Conservation (phyloP, 805 yeast genomes). For the Maudiozyma pseudohumilis region DNA sequence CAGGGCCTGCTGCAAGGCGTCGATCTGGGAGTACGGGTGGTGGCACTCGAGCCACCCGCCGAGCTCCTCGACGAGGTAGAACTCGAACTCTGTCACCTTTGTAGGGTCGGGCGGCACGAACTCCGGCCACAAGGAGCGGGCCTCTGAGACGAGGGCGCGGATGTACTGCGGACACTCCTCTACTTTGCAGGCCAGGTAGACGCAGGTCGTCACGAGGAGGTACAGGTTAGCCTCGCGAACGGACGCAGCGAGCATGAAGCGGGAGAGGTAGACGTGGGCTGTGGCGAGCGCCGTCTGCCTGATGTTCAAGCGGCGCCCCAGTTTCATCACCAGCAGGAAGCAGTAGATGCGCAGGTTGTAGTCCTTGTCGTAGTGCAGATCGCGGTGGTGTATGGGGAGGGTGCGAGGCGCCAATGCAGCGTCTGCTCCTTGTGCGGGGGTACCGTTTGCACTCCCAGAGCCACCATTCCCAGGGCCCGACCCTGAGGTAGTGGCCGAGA, state of each 20-base stretch:
- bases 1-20: constrained; percentile 38
- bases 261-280: constrained; percentile 73
- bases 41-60: constrained; percentile 61
- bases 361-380: constrained; percentile 36
- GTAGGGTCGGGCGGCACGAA: constrained; percentile 85
- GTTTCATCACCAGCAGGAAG: constrained; percentile 61
- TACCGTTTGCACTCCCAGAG: too few relatives aligned
- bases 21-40: constrained; percentile 61
- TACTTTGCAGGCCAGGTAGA: constrained; percentile 84
- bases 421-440: too few relatives aligned
- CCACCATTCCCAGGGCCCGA: too few relatives aligned
- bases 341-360: constrained; percentile 65
- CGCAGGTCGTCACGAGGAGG: constrained; percentile 69
- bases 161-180: constrained; percentile 96
- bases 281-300: constrained; percentile 82
- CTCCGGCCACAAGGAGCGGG: constrained; percentile 89
- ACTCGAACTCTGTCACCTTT: constrained; percentile 90
- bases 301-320: constrained; percentile 69
- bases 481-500: too few relatives aligned
- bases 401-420: too few relatives aligned
- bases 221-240: constrained; percentile 77
- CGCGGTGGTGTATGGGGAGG: constrained; percentile 34
- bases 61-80: constrained; percentile 83
- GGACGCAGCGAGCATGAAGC: constrained; percentile 66
- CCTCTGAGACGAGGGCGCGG: constrained; percentile 70